A percentile compares a stretch with the other conserved stretches of the same genome.
phyloP scores from a whole-genome alignment of 257 asterid species.

The Salvia miltiorrhiza region DNA sequence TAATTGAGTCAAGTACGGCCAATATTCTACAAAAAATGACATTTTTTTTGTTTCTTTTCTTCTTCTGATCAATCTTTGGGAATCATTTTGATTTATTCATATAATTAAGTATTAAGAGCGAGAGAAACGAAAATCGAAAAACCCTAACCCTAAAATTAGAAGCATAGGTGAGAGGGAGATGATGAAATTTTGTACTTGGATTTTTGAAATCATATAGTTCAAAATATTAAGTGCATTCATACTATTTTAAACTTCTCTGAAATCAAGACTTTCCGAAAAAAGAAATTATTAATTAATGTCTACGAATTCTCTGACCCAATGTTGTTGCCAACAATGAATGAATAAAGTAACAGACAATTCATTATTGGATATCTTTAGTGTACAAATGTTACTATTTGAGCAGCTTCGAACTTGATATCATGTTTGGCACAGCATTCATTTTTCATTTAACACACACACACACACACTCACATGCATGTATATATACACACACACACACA shows the following conservation, averaged over 20 bases:
- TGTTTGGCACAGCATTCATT: not conserved
- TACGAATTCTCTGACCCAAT: not conserved
- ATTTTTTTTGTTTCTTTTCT: too few relatives aligned
- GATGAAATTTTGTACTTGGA: not conserved
- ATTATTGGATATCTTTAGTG: not conserved
- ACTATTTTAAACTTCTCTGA: not conserved
- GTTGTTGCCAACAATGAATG: slow-evolving; percentile 17
- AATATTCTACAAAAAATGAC: too few relatives aligned
- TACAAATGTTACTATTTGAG: slow-evolving; percentile 13
- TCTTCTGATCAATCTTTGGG: too few relatives aligned
- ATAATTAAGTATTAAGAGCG: too few relatives aligned
- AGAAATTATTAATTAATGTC: not conserved
- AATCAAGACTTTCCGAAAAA: not conserved
- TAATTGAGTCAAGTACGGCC: too few relatives aligned
- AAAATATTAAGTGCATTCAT: not conserved
- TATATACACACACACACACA: not conserved
- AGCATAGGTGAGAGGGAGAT: not conserved
- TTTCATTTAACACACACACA: not conserved
- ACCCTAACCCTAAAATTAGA: too few relatives aligned
- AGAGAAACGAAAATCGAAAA: too few relatives aligned
- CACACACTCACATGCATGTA: too few relatives aligned
- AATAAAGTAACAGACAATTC: slow-evolving; percentile 2
- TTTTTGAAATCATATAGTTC: not conserved
- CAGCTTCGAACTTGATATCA: slow-evolving; percentile 6
- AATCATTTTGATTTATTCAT: too few relatives aligned